Conservation (phyloP, 768 basidiomycete species). For the Lentinus brumalis region DNA sequence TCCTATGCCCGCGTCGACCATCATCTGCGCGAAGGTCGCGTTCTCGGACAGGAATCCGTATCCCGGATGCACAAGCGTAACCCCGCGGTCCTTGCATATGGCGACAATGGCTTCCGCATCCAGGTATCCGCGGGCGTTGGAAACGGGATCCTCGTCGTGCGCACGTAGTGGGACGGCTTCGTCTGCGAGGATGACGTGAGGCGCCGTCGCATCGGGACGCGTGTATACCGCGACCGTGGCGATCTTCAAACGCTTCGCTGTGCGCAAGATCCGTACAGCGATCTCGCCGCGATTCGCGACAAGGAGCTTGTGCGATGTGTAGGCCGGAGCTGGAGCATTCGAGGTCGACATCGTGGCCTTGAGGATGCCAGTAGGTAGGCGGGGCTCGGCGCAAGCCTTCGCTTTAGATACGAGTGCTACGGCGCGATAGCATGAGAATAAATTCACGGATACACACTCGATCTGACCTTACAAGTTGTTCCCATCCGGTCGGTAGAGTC, state of each 20-base stretch:
- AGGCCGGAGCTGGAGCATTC: not conserved
- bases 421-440: conserved; percentile 5
- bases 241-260: conserved; percentile 54
- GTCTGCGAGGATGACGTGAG: conserved; percentile 59
- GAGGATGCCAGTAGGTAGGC: not conserved
- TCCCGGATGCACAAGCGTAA: conserved; percentile 61
- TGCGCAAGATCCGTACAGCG: conserved; percentile 61
- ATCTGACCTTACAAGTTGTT: too few relatives aligned
- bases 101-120: conserved; percentile 39
- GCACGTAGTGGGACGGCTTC: conserved; percentile 43
- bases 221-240: conserved; percentile 61
- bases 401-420: not conserved
- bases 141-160: conserved; percentile 23
- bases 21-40: conserved; percentile 50
- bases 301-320: conserved; percentile 48
- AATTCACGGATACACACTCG: not conserved
- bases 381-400: too few relatives aligned
- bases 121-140: conserved; percentile 51
- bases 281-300: conserved; percentile 78
- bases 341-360: not conserved
- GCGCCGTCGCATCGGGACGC: conserved; percentile 55
- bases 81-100: conserved; percentile 42
- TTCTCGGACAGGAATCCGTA: conserved; percentile 72
- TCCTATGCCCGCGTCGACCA: conserved; percentile 50
- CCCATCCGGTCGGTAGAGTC: not conserved